These are phyloP conservation scores for Apiospora kogelbergensis DNA, from an alignment of 2,329 filamentous ascomycete genomes.

Conservation along the genomic window DNA sequence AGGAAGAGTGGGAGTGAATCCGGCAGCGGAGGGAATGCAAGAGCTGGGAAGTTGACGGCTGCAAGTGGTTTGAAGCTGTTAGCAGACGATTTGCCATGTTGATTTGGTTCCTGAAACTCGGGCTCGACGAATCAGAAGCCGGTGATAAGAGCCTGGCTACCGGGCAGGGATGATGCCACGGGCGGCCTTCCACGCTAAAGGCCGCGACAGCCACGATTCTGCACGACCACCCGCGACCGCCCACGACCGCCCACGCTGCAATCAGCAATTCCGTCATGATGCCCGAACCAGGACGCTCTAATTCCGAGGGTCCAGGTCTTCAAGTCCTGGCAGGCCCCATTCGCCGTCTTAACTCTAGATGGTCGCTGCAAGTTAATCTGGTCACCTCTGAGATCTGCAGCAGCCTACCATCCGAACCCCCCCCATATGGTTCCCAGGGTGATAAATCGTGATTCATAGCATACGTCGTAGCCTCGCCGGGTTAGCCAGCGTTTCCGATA, in stretches of 20 bases:
- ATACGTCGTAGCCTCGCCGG: neutral
- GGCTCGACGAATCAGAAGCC: neutral
- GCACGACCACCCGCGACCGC: neutral
- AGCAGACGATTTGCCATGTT: neutral
- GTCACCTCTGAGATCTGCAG: neutral
- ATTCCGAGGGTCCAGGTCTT: neutral
- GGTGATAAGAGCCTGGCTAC: neutral
- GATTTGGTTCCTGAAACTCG: slow-evolving; percentile 4
- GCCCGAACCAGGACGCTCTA: neutral
- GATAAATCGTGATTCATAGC: neutral
- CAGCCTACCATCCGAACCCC: neutral
- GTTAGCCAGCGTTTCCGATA: neutral
- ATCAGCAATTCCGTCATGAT: neutral
- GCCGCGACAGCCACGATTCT: neutral
- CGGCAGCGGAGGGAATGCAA: neutral
- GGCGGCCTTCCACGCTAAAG: neutral
- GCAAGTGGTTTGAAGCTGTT: neutral
- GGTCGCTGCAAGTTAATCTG: neutral
- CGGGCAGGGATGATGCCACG: neutral
- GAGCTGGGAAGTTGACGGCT: neutral
- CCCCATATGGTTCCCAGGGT: neutral
- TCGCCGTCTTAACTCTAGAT: neutral
- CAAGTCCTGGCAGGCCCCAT: neutral
- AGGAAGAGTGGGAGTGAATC: neutral
- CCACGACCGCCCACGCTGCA: neutral